These are phyloP conservation scores for Entamoeba moshkovskii DNA, from an alignment of 208 protist genomes.

Conservation along the genomic window DNA sequence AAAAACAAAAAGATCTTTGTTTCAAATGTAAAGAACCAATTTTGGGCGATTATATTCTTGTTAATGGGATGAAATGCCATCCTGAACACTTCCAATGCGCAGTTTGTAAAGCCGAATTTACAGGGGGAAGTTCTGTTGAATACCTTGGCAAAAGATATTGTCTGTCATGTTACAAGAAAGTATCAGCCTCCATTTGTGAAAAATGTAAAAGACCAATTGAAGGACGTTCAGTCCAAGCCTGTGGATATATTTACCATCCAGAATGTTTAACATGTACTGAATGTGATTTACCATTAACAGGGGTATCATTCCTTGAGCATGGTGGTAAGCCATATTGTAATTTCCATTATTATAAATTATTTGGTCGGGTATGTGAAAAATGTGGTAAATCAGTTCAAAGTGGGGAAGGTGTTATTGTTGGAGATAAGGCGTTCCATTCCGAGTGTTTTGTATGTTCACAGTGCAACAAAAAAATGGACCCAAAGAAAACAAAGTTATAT, in stretches of 20 bases:
- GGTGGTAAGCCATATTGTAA: background rate
- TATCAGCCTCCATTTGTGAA: background rate
- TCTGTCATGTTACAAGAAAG: background rate
- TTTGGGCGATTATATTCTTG: background rate
- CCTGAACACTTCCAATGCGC: background rate
- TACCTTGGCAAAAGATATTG: background rate
- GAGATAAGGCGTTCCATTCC: background rate
- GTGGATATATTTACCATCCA: background rate
- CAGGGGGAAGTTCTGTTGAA: background rate
- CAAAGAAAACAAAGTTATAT: background rate
- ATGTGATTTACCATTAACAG: background rate
- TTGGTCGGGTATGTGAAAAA: background rate
- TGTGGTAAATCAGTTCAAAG: background rate
- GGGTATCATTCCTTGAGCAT: background rate
- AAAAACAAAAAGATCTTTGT: background rate
- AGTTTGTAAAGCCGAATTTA: background rate
- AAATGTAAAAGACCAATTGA: background rate
- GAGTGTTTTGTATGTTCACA: background rate
- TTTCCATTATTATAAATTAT: background rate
- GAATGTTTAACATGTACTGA: constrained; percentile 2
- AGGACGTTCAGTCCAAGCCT: background rate
- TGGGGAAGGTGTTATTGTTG: background rate
- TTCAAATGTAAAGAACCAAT: background rate
- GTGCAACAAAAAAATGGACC: background rate
- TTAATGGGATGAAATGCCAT: background rate